phyloP scores from a whole-genome alignment of 139 green algal genomes.

The Micromonas pusilla region DNA sequence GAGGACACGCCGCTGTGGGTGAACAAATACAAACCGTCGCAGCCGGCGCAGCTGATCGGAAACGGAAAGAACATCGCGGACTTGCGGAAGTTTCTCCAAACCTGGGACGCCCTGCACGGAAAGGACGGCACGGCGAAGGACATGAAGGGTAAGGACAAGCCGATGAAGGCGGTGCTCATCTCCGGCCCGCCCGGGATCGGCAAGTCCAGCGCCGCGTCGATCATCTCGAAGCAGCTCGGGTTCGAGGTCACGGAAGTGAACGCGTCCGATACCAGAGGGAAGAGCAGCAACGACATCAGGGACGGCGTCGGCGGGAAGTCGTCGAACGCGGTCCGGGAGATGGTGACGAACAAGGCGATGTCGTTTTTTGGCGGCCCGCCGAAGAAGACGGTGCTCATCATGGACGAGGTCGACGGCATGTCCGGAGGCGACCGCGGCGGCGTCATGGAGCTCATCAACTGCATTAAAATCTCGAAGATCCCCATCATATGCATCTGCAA shows the following conservation, averaged over 20 bases:
- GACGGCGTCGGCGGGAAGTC: slow-evolving; percentile 76
- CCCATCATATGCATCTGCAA: slow-evolving; percentile 99
- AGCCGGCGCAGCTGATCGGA: slow-evolving; percentile 73
- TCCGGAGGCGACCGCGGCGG: slow-evolving; percentile 79
- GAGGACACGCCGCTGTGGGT: slow-evolving; percentile 65
- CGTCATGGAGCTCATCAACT: slow-evolving; percentile 84
- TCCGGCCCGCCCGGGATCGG: slow-evolving; percentile 84
- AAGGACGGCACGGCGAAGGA: slow-evolving; percentile 4
- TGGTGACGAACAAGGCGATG: slow-evolving; percentile 68
- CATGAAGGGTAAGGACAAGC: slow-evolving; percentile 26
- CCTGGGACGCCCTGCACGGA: slow-evolving; percentile 71
- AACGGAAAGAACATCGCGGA: slow-evolving; percentile 60
- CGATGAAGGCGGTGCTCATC: slow-evolving; percentile 90
- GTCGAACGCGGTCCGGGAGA: slow-evolving; percentile 85
- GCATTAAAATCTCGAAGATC: slow-evolving; percentile 72
- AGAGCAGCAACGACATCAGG: slow-evolving; percentile 54
- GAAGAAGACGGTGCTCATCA: slow-evolving; percentile 65
- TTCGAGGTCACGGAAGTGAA: slow-evolving; percentile 66
- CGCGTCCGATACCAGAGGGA: slow-evolving; percentile 85
- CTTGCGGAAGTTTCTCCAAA: slow-evolving; percentile 59
- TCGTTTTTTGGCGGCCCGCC: not conserved
- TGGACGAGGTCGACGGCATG: slow-evolving; percentile 99
- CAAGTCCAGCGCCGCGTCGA: slow-evolving; percentile 76
- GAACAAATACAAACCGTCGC: slow-evolving; percentile 80
- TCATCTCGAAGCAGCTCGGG: slow-evolving; percentile 52